phyloP scores from a whole-genome alignment of 1,284 basidiomycete genomes.

The Coniferiporia weirii region DNA sequence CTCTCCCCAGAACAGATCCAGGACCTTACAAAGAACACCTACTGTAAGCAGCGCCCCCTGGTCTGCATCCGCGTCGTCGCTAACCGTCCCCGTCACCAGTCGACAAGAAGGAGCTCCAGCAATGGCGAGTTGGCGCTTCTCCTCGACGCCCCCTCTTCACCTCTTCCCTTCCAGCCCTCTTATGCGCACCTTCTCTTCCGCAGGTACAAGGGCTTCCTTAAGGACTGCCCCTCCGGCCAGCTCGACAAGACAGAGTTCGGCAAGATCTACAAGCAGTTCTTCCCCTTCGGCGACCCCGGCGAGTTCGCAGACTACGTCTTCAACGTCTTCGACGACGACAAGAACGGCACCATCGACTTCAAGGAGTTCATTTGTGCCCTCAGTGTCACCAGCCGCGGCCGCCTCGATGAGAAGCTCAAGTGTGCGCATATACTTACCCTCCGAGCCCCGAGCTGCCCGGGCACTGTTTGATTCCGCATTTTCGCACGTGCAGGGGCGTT shows the following conservation, averaged over 20 bases:
- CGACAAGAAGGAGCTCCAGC: slow-evolving; percentile 99
- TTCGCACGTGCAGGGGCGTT: slow-evolving; percentile 78
- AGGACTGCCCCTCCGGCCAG: slow-evolving; percentile 96
- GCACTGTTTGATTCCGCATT: not conserved
- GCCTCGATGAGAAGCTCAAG: slow-evolving; percentile 97
- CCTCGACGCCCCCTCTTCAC: slow-evolving; percentile 19
- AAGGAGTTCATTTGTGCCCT: slow-evolving; percentile 99
- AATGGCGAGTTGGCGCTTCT: slow-evolving; percentile 60
- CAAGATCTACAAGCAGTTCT: slow-evolving; percentile 99
- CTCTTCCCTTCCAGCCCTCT: slow-evolving; percentile 15
- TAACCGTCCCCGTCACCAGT: slow-evolving; percentile 51
- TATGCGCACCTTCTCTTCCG: slow-evolving; percentile 11
- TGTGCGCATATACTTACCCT: slow-evolving; percentile 45
- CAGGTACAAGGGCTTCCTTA: slow-evolving; percentile 99
- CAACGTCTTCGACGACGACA: slow-evolving; percentile 95
- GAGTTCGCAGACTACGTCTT: slow-evolving; percentile 99
- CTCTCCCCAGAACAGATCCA: slow-evolving; percentile 92
- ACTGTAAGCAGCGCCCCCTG: slow-evolving; percentile 64
- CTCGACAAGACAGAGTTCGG: slow-evolving; percentile 96
- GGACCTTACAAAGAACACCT: slow-evolving; percentile 97
- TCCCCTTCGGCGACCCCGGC: slow-evolving; percentile 96
- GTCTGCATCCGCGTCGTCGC: slow-evolving; percentile 19
- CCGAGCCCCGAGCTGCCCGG: not conserved
- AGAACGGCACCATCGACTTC: slow-evolving; percentile 95
- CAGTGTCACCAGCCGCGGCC: slow-evolving; percentile 89